Base-by-base conservation (phyloP, 2,329 filamentous ascomycete species). In the Pseudogymnoascus verrucosus region DNA sequence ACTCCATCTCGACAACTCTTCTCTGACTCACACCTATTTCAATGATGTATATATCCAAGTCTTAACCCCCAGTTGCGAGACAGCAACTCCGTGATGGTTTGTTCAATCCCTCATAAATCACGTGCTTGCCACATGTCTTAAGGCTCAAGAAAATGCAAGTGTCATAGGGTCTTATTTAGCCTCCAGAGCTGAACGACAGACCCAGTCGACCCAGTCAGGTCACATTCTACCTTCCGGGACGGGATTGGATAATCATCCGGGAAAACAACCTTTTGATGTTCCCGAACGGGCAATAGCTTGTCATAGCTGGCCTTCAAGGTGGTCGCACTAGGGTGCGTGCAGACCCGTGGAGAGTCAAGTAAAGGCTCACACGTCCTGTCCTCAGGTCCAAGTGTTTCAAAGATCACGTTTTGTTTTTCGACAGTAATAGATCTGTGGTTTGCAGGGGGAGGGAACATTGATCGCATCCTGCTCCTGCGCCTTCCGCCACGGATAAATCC, bases 11-110 rank as follows among this genome's bases (percentile, higher is more conserved):
- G 51, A 57, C 51, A 57, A 54, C 51, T 57, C 51, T 2, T 34
- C 47, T 57, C 51, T 57, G 51, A 57, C 51, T 34, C 51, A 57
- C 47, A 54, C 51, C 40, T 16, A 21, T 19, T 34, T 57, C 51
- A 34, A 57, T 57, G 51, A 57, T 57, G 51, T 57, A 57, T 57
- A 57, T 57, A 57, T 34, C n/a, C 51, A 57, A 57, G 51, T 14
- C 51, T 57, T 34, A 34, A 57, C 51, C 26, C 26, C 16, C 14
- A 19, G 26, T 57, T 57, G 51, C 51, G 1, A 21, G n/a, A 19
- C 28, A 16, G 51, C 51, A 57, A 57, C n/a, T 26, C 34, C 12
- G n/a, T 21, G 51, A 57, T 34, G 28, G 51, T 57, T 34, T 57
- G 51, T 34, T 57, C 28, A 57, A 57, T 57, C 51, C 47, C 51